Evolutionary conservation across 768 basidiomycete species (phyloP), one percentile per base, ranked within the genome.

Genomic region (Termitomyces bulborhizus): DNA sequence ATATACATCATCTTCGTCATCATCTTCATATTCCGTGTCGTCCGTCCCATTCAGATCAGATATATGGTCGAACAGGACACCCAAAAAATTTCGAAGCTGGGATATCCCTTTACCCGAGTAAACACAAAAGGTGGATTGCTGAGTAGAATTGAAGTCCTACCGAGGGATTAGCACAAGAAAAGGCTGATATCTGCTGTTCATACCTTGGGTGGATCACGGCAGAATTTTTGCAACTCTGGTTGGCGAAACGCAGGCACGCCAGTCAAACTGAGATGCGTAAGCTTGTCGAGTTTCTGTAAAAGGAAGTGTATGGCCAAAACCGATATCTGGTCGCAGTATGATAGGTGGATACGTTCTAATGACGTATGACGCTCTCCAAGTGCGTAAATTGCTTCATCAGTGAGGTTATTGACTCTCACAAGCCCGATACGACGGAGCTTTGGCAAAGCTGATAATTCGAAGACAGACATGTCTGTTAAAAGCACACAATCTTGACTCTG

Each of bases 231-330:
- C 54, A 97, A 68, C 61, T 94, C 93, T 31, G 80, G 76, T 62
- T 88, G 81, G 49, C 87, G 83, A 75, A 99, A 98, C 6, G 93
- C 84, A 8, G 86, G 86, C 32, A 99, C 89, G n/a, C 95, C 97
- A n/a, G 97, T 98, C 58, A 99, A 71, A 69, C 93, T 96, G 46
- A 99, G 79, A 73, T 99, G 97, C 1, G 93, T 97, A 31, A 99
- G 75, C 62, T 90, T 90, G 65, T 85, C 84, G n/a, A 98, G 78
- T 64, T 88, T 86, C 65, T 89, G 85, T 42, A 99, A 80, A 44
- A 99, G 79, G 69, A 88, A 92, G 64, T 95, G 89, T 47, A 98
- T 83, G 16, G 94, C 94, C 74, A 86, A 81, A 62, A 98, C 90
- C 6, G 90, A 85, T 54, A 99, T 88, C 65, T 95, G 90, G 68